Evolutionary conservation across 768 basidiomycete species (phyloP).

Genomic region (Leccinum rimulosum): DNA sequence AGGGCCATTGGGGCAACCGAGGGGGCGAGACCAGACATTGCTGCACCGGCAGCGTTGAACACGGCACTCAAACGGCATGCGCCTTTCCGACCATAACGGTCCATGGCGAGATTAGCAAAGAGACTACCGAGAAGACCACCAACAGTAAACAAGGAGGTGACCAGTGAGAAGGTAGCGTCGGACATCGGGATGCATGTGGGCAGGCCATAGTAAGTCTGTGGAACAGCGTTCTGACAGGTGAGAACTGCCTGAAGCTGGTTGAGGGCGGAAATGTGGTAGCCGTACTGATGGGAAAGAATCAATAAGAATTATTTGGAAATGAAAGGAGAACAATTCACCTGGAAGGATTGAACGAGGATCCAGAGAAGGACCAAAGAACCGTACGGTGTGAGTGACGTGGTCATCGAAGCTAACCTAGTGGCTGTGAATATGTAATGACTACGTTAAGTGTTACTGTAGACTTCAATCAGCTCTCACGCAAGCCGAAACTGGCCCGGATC

Average conservation of each 20-base stretch:
- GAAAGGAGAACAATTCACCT: slow-evolving; percentile 28
- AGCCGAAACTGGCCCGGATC: no score
- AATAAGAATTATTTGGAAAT: neutral
- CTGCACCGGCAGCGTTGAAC: slow-evolving; percentile 56
- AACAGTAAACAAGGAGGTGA: slow-evolving; percentile 83
- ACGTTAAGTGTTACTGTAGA: no score
- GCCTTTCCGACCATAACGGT: slow-evolving; percentile 66
- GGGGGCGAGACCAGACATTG: slow-evolving; percentile 62
- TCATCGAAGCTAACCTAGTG: slow-evolving; percentile 1
- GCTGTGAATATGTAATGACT: neutral
- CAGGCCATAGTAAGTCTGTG: slow-evolving; percentile 36
- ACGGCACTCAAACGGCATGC: slow-evolving; percentile 59
- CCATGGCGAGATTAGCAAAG: slow-evolving; percentile 64
- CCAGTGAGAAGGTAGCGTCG: slow-evolving; percentile 70
- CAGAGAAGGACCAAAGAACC: slow-evolving; percentile 68
- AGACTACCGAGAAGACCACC: slow-evolving; percentile 84
- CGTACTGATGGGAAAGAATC: slow-evolving; percentile 50
- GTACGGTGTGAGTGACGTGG: slow-evolving; percentile 49
- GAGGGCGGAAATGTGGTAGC: slow-evolving; percentile 89
- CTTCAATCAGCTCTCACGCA: no score
- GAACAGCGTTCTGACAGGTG: slow-evolving; percentile 52
- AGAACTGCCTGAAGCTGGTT: slow-evolving; percentile 84
- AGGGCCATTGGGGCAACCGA: slow-evolving; percentile 54
- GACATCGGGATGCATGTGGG: slow-evolving; percentile 82
- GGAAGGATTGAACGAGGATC: slow-evolving; percentile 63